These are phyloP conservation scores for Paracoccidioides lutzii DNA, from an alignment of 2,329 filamentous ascomycete species.

Conservation along the genomic window DNA sequence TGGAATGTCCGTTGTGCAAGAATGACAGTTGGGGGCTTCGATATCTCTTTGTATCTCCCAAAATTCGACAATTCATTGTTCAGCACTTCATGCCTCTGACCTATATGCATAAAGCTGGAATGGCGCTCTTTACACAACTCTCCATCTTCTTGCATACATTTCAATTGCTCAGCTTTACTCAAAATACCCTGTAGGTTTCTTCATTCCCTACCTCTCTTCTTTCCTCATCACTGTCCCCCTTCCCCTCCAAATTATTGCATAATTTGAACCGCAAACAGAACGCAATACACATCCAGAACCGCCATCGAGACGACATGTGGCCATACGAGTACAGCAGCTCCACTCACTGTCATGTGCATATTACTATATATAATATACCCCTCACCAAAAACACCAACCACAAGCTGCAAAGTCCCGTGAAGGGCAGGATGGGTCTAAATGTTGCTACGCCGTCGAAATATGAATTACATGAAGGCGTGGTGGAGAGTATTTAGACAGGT, in stretches of 20 bases:
- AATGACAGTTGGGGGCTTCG: background rate
- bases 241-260: background rate
- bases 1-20: background rate
- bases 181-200: too few relatives aligned
- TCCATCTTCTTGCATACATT: background rate
- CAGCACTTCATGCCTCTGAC: background rate
- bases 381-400: conserved; percentile 12
- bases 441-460: conserved; percentile 19
- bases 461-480: conserved; percentile 21
- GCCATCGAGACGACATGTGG: background rate
- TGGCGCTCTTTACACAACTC: too few relatives aligned
- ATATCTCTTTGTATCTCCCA: background rate
- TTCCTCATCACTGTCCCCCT: background rate
- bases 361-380: background rate
- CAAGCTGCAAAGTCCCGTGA: conserved; percentile 13
- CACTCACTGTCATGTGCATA: background rate
- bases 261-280: conserved; percentile 2
- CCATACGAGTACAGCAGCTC: background rate
- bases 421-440: conserved; percentile 12
- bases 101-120: background rate
- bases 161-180: background rate
- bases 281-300: background rate
- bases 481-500: conserved; percentile 19
- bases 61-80: background rate
- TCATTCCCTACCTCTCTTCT: background rate